Evolutionary conservation across 176 grass and related monocot species (phyloP).

Genomic region (Zizania latifolia): DNA sequence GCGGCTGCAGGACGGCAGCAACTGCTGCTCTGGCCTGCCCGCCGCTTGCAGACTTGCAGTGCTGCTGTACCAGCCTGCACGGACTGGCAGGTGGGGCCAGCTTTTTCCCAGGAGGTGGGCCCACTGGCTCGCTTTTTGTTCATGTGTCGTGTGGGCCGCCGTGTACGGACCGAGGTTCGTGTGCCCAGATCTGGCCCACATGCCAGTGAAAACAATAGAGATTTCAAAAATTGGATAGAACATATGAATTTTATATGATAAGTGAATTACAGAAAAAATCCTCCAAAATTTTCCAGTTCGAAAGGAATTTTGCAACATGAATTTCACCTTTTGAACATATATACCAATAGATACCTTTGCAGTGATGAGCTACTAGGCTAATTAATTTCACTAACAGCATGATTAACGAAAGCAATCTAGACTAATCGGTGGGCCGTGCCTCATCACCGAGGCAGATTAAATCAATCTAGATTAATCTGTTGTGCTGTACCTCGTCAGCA

Average conservation of each 20-base stretch:
- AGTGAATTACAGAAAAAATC: no score
- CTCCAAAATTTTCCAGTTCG: no score
- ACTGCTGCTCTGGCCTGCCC: slow-evolving; percentile 3
- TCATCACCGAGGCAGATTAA: no score
- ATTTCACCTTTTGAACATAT: no score
- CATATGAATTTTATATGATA: no score
- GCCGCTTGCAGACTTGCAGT: not conserved
- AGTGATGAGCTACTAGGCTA: not conserved
- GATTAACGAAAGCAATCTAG: no score
- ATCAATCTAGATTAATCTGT: no score
- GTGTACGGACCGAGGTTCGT: slow-evolving; percentile 16
- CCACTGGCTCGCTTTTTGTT: not conserved
- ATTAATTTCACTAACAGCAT: no score
- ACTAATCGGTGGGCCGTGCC: no score
- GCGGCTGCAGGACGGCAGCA: slow-evolving; percentile 13
- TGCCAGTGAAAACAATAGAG: no score
- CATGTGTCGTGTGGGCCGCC: not conserved
- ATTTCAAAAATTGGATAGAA: no score
- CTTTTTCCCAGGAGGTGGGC: not conserved
- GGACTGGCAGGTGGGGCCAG: not conserved
- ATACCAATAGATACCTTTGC: not conserved
- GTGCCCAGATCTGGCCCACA: not conserved
- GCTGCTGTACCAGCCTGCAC: not conserved
- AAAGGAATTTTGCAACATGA: no score
- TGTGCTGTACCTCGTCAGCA: not conserved